Evolutionary conservation across 805 yeast genomes (phyloP).

Genomic region (Jamesozyma lodderae): DNA sequence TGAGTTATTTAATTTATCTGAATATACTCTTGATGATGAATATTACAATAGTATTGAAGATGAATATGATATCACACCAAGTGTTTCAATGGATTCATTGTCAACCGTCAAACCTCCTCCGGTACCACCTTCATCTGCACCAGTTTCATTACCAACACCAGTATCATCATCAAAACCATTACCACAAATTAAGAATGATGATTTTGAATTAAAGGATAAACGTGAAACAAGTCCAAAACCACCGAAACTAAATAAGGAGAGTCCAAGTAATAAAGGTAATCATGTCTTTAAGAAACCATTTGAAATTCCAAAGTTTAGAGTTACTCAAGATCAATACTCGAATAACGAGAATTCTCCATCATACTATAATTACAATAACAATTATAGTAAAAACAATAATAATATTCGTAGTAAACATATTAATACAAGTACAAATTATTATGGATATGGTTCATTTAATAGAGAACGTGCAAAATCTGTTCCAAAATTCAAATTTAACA

Average conservation of each 20-base stretch:
- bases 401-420: neutral
- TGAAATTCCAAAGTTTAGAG: constrained; percentile 8
- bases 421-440: neutral
- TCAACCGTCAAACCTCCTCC: constrained; percentile 8
- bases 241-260: neutral
- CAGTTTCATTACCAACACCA: constrained; percentile 27
- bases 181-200: constrained; percentile 11
- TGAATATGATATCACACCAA: constrained; percentile 27
- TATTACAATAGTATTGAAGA: constrained; percentile 34
- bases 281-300: constrained; percentile 5
- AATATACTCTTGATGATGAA: constrained; percentile 81
- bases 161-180: constrained; percentile 17
- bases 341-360: constrained; percentile 1
- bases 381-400: neutral
- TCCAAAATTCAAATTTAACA: constrained; percentile 25
- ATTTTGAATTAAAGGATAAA: constrained; percentile 1
- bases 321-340: constrained; percentile 3
- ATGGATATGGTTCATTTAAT: neutral
- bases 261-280: neutral
- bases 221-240: neutral
- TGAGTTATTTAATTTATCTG: constrained; percentile 51
- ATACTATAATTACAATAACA: constrained; percentile 1
- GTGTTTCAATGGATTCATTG: constrained; percentile 2
- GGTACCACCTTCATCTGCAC: constrained; percentile 27
- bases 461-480: constrained; percentile 23